phyloP scores from a whole-genome alignment of 345 rosid species.

The Eucalyptus marginata region DNA sequence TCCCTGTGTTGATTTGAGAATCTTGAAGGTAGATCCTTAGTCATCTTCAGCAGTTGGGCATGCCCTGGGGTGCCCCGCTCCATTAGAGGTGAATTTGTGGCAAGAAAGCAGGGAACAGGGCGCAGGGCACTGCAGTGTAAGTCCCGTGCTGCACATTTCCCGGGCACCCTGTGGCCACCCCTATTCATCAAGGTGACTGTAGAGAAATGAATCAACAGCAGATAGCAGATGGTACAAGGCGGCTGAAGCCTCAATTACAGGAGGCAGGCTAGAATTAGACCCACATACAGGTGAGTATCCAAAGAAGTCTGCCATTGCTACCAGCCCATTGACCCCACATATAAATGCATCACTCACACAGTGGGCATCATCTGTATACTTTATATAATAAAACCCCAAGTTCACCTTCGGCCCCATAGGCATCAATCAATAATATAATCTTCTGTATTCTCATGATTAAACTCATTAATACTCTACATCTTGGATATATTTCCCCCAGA shows the following conservation, averaged over 20 bases:
- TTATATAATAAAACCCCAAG: slow-evolving; percentile 85
- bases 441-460: slow-evolving; percentile 68
- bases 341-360: slow-evolving; percentile 88
- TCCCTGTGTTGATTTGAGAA: slow-evolving; percentile 62
- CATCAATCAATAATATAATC: slow-evolving; percentile 54
- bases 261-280: slow-evolving; percentile 52
- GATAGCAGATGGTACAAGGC: slow-evolving; percentile 64
- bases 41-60: slow-evolving; percentile 6
- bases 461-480: slow-evolving; percentile 46
- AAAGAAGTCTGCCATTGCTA: slow-evolving; percentile 79
- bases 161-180: slow-evolving; percentile 68
- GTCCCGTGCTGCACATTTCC: slow-evolving; percentile 25
- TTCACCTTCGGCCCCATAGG: slow-evolving; percentile 94
- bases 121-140: slow-evolving; percentile 78
- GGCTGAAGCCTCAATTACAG: slow-evolving; percentile 79
- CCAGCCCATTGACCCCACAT: slow-evolving; percentile 59
- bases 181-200: slow-evolving; percentile 49
- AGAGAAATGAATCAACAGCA: slow-evolving; percentile 69
- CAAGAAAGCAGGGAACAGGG: slow-evolving; percentile 70
- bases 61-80: slow-evolving; percentile 26
- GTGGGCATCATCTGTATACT: slow-evolving; percentile 92
- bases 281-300: slow-evolving; percentile 36
- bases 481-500: slow-evolving; percentile 35
- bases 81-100: background rate
- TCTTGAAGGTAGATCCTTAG: slow-evolving; percentile 23